Conservation (phyloP, 1,284 basidiomycete genomes). For the Phellopilus nigrolimitatus region DNA sequence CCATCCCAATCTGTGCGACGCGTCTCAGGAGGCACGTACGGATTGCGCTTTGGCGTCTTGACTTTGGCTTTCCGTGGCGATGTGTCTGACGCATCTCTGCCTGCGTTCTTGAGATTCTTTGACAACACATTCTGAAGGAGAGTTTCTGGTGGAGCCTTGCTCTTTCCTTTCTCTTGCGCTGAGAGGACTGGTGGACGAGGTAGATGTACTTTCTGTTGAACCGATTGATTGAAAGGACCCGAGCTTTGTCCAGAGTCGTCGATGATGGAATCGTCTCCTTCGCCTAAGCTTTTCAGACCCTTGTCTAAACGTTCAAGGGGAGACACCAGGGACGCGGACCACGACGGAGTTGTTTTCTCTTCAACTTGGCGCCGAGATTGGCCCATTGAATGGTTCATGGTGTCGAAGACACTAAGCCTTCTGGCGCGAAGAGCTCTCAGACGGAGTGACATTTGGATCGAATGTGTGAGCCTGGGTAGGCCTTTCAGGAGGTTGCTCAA, state of each 20-base stretch:
- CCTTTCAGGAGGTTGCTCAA: constrained; percentile 26
- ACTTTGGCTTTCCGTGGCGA: constrained; percentile 40
- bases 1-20: constrained; percentile 63
- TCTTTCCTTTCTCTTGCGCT: constrained; percentile 42
- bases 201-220: constrained; percentile 8
- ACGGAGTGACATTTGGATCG: constrained; percentile 35
- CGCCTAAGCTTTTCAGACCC: constrained; percentile 56
- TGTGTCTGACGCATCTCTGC: constrained; percentile 24
- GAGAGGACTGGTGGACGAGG: constrained; percentile 21
- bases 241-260: constrained; percentile 18
- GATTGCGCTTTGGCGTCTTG: constrained; percentile 55
- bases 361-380: constrained; percentile 25
- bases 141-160: constrained; percentile 35
- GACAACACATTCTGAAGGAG: constrained; percentile 47
- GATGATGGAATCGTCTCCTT: constrained; percentile 28
- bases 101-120: constrained; percentile 38
- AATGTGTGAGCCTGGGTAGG: constrained; percentile 30
- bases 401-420: constrained; percentile 66
- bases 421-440: constrained; percentile 51
- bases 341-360: constrained; percentile 48
- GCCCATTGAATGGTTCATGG: constrained; percentile 50
- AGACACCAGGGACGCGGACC: constrained; percentile 67
- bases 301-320: constrained; percentile 71
- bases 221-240: constrained; percentile 23
- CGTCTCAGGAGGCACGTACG: constrained; percentile 52